phyloP scores from a whole-genome alignment of 345 rosid species.

The Populus tremula region DNA sequence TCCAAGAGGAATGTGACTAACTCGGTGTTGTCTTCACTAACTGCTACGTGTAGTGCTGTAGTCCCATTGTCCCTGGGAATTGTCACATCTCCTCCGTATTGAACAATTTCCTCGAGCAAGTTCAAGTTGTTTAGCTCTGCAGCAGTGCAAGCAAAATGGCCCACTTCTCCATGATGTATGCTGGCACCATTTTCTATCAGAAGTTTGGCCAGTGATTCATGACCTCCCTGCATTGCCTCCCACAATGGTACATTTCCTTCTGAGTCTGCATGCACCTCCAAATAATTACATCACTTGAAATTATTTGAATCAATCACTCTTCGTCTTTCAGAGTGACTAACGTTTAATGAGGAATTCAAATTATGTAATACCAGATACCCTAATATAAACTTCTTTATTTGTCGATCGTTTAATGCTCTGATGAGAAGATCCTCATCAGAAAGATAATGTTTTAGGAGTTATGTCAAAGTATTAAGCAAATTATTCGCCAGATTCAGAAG shows the following conservation, averaged over 20 bases:
- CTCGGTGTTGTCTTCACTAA: constrained; percentile 66
- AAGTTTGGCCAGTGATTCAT: constrained; percentile 47
- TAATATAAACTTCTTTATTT: background rate
- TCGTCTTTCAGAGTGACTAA: background rate
- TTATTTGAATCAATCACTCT: background rate
- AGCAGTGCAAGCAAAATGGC: constrained; percentile 66
- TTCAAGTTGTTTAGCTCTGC: constrained; percentile 64
- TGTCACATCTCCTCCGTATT: constrained; percentile 56
- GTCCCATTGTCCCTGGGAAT: constrained; percentile 46
- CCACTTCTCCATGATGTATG: constrained; percentile 62
- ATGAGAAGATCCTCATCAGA: background rate
- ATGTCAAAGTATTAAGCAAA: background rate
- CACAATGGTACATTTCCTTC: constrained; percentile 76
- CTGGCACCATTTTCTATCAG: constrained; percentile 44
- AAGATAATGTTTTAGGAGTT: background rate
- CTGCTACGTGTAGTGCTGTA: constrained; percentile 81
- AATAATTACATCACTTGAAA: background rate
- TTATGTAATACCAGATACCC: background rate
- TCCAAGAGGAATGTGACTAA: constrained; percentile 64
- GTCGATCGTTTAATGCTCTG: background rate
- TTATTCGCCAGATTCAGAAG: background rate
- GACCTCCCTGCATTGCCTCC: constrained; percentile 73
- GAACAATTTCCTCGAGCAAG: constrained; percentile 55
- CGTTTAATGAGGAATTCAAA: background rate
- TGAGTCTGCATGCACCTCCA: constrained; percentile 41